Conservation (phyloP, 73 alveolate species). For the Paramecium bursaria region DNA sequence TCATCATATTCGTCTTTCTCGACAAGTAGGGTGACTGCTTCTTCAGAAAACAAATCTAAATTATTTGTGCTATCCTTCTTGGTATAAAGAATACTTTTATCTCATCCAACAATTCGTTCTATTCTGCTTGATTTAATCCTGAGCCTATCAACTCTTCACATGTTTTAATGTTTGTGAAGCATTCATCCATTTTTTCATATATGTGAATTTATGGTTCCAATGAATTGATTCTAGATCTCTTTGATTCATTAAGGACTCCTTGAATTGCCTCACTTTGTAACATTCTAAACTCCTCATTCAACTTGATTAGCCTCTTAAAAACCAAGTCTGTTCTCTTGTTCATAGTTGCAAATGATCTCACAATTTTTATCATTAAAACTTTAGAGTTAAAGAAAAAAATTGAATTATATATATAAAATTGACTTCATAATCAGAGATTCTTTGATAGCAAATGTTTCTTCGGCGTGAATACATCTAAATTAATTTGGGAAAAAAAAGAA, state of each 20-base stretch:
- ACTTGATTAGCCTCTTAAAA: no score
- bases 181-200: constrained; percentile 19
- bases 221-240: constrained; percentile 48
- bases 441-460: no score
- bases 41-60: constrained; percentile 59
- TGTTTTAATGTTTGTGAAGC: constrained; percentile 15
- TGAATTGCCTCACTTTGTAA: no score
- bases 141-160: neutral
- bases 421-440: no score
- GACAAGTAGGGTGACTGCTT: constrained; percentile 29
- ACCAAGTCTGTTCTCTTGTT: no score
- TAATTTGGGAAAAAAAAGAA: no score
- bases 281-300: no score
- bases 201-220: constrained; percentile 49
- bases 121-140: constrained; percentile 2
- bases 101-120: constrained; percentile 3
- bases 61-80: neutral
- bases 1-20: constrained; percentile 72
- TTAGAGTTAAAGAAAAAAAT: no score
- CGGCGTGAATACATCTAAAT: no score
- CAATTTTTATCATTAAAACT: no score
- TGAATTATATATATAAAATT: no score
- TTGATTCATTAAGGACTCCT: constrained; percentile 20
- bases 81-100: neutral
- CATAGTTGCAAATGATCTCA: no score